Evolutionary conservation across 1,139 yeast genomes (phyloP).

Genomic region (Debaryomycetaceae sp.): DNA sequence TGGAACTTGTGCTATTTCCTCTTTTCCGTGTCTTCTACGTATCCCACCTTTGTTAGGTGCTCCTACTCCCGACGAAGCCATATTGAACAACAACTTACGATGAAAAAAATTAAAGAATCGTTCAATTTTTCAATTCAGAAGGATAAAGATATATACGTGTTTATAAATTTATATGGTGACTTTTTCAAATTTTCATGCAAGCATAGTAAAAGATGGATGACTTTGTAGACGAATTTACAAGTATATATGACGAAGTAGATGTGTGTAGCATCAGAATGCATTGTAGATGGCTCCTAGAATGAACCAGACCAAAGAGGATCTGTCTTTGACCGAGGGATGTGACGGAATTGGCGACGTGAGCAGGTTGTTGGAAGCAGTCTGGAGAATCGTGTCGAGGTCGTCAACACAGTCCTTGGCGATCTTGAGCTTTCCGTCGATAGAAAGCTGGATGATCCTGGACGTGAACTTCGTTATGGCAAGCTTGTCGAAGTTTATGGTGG

Average conservation of each 20-base stretch:
- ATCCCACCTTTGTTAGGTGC: conserved; percentile 16
- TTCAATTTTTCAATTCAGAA: not conserved
- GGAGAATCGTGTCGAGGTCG: not conserved
- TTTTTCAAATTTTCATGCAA: too few relatives aligned
- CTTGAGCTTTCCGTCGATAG: conserved; percentile 20
- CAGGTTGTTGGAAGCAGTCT: not conserved
- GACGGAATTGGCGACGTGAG: not conserved
- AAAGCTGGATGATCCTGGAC: conserved; percentile 16
- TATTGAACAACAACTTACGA: conserved; percentile 3
- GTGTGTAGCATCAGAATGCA: not conserved
- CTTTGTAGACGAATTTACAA: not conserved
- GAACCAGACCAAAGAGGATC: conserved; percentile 5
- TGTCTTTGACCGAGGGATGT: not conserved
- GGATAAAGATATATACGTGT: conserved; percentile 3
- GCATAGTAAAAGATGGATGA: not conserved
- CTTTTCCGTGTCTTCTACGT: conserved; percentile 14
- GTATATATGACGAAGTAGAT: not conserved
- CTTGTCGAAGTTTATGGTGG: conserved; percentile 19
- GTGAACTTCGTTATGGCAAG: conserved; percentile 18
- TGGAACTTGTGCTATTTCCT: conserved; percentile 5
- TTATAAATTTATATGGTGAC: not conserved
- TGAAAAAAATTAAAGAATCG: not conserved
- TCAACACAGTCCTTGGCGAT: conserved; percentile 12
- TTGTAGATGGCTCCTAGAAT: conserved; percentile 5
- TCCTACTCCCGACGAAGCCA: conserved; percentile 27